These are phyloP conservation scores for Globisporangium abappressorium DNA, from an alignment of 352 stramenopile species.

Conservation along the genomic window DNA sequence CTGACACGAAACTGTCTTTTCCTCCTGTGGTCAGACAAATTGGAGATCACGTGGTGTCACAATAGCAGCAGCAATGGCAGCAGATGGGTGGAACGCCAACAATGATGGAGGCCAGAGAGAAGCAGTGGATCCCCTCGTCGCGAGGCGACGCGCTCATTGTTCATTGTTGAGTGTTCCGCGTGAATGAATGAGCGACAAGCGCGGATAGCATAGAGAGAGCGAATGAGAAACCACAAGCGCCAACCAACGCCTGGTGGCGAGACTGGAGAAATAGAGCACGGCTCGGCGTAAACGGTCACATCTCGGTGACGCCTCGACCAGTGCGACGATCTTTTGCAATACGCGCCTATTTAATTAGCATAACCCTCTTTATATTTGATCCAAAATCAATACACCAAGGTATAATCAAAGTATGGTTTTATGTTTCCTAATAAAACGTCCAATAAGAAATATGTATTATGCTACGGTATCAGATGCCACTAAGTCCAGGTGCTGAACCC, in stretches of 20 bases:
- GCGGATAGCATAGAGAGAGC: background rate
- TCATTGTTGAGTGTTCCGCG: background rate
- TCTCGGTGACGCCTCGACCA: background rate
- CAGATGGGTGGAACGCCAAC: background rate
- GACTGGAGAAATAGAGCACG: background rate
- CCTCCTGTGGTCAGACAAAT: background rate
- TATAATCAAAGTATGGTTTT: background rate
- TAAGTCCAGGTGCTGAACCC: background rate
- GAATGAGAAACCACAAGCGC: background rate
- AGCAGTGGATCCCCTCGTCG: background rate
- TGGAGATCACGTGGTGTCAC: background rate
- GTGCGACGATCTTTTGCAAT: background rate
- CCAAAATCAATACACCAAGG: background rate
- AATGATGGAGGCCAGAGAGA: background rate
- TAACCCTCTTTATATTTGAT: background rate
- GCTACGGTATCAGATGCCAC: background rate
- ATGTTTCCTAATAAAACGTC: background rate
- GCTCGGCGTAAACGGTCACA: background rate
- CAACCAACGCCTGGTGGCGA: no score
- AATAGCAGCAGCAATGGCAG: background rate
- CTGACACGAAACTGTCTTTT: slow-evolving; percentile 9
- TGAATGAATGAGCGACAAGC: background rate
- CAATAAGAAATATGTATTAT: background rate
- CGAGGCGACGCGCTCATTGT: no score
- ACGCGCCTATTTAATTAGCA: background rate